Conservation (phyloP, 768 basidiomycete species). For the Glaciozyma martinii region DNA sequence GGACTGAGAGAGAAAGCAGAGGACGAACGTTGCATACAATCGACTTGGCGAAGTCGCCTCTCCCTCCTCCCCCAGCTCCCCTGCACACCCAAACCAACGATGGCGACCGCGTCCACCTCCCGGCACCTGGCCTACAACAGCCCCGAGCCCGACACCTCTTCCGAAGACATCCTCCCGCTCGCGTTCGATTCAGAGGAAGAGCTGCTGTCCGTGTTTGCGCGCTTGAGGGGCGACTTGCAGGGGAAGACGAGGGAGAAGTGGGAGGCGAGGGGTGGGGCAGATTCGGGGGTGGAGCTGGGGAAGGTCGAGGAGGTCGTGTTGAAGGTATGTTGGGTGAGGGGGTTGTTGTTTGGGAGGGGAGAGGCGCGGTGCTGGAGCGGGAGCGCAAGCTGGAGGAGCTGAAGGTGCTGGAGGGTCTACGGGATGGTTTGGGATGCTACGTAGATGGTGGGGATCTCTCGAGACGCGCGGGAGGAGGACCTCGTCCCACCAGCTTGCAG, state of each 20-base stretch:
- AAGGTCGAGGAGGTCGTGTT: background rate
- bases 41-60: too few relatives aligned
- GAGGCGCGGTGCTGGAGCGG: background rate
- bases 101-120: too few relatives aligned
- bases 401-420: too few relatives aligned
- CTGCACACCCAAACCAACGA: too few relatives aligned
- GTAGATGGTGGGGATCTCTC: too few relatives aligned
- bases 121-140: too few relatives aligned
- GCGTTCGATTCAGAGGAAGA: slow-evolving; percentile 1
- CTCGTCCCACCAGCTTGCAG: background rate
- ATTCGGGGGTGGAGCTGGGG: background rate
- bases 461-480: too few relatives aligned
- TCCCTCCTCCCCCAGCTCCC: too few relatives aligned
- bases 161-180: background rate
- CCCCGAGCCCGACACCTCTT: background rate
- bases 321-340: background rate
- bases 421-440: too few relatives aligned
- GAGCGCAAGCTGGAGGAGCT: too few relatives aligned
- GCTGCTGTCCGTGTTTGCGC: background rate
- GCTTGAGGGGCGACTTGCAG: background rate
- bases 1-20: too few relatives aligned
- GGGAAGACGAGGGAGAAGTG: background rate
- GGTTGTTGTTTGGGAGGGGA: background rate
- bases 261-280: background rate
- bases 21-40: too few relatives aligned